Evolutionary conservation across 192 early-diverging fungal species (phyloP).

Genomic region (Diversispora eburnea): DNA sequence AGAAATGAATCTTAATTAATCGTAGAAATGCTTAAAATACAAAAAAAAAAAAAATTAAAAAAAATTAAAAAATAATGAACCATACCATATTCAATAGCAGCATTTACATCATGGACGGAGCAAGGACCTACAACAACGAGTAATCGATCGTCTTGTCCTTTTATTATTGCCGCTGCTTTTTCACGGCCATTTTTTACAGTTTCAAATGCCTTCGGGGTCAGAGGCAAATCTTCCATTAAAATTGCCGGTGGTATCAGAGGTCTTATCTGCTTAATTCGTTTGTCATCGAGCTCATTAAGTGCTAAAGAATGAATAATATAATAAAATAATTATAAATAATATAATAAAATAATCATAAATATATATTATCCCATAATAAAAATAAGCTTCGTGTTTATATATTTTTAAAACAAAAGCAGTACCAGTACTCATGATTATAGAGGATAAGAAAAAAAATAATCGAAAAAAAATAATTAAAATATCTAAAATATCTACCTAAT

Average conservation of each 20-base stretch:
- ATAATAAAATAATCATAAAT: too few species aligned
- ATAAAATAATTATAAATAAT: too few species aligned
- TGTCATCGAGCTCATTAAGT: constrained; percentile 92
- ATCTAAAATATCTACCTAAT: too few species aligned
- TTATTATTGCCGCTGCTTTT: constrained; percentile 61
- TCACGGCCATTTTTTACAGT: constrained; percentile 69
- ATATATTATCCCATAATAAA: too few species aligned
- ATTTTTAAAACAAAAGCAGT: too few species aligned
- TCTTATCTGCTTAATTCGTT: constrained; percentile 74
- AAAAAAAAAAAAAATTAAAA: background rate
- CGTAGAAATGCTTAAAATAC: background rate
- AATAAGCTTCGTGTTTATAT: too few species aligned
- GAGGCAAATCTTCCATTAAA: constrained; percentile 84
- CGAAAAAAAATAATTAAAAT: too few species aligned
- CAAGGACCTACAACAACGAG: constrained; percentile 85
- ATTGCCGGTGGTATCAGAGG: constrained; percentile 89
- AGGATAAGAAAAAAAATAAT: too few species aligned
- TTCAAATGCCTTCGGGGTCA: constrained; percentile 69
- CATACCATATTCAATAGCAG: constrained; percentile 74
- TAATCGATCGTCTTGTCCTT: constrained; percentile 71
- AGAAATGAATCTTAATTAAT: background rate
- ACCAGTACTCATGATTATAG: too few species aligned
- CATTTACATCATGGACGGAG: constrained; percentile 77
- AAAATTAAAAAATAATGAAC: constrained; percentile 31
- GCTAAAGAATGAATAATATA: constrained; percentile 37